These are phyloP conservation scores for Rhizophora mangle DNA, from an alignment of 345 rosid species.

Conservation along the genomic window DNA sequence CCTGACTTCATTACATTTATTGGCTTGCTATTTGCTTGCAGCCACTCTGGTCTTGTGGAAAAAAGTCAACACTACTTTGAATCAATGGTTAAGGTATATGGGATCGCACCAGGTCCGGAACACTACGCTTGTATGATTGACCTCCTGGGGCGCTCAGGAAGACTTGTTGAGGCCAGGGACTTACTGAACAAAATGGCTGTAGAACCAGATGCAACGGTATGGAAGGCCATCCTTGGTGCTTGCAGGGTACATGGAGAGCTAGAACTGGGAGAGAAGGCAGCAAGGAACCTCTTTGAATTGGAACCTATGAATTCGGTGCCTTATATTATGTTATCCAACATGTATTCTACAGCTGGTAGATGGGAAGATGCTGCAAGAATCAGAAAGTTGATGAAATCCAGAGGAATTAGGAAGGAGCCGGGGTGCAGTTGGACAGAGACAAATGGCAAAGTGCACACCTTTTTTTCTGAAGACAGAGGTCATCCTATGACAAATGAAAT, in stretches of 20 bases:
- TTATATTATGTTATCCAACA: conserved; percentile 66
- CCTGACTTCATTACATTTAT: conserved; percentile 81
- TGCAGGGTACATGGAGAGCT: conserved; percentile 68
- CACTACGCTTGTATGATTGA: conserved; percentile 95
- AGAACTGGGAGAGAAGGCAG: conserved; percentile 78
- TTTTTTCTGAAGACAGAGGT: conserved; percentile 70
- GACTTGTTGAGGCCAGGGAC: conserved; percentile 57
- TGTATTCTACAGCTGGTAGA: conserved; percentile 64
- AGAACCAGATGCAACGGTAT: conserved; percentile 75
- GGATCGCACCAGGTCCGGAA: conserved; percentile 72
- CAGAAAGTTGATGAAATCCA: conserved; percentile 69
- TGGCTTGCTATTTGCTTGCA: conserved; percentile 87
- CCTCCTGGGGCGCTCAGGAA: conserved; percentile 79
- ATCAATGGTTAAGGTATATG: conserved; percentile 56
- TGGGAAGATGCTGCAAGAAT: conserved; percentile 72
- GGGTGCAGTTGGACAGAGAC: conserved; percentile 81
- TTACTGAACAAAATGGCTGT: conserved; percentile 61
- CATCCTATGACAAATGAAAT: conserved; percentile 62
- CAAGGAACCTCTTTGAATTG: conserved; percentile 56
- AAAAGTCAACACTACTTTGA: conserved; percentile 55
- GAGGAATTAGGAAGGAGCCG: conserved; percentile 70
- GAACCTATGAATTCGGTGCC: conserved; percentile 75
- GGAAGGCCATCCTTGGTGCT: conserved; percentile 78
- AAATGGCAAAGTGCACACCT: conserved; percentile 58
- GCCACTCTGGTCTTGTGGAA: conserved; percentile 73